Conservation (phyloP, 352 stramenopile species). For the Phytophthora pini region DNA sequence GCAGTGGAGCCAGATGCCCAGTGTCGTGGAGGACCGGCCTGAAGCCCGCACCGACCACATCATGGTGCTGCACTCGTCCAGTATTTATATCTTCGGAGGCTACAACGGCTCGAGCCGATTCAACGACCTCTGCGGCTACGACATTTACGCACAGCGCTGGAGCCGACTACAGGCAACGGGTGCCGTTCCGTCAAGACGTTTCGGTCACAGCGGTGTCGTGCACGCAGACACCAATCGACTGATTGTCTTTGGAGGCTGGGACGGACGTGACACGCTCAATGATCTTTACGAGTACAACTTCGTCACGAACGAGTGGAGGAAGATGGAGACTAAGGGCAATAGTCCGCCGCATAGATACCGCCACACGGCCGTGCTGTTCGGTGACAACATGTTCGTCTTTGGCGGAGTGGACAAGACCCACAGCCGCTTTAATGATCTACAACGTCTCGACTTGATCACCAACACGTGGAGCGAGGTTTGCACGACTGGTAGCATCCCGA, state of each 20-base stretch:
- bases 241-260: constrained; percentile 89
- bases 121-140: constrained; percentile 85
- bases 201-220: constrained; percentile 86
- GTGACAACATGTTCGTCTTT: constrained; percentile 90
- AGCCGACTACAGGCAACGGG: constrained; percentile 53
- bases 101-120: constrained; percentile 87
- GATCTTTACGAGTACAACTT: constrained; percentile 86
- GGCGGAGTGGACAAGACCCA: constrained; percentile 91
- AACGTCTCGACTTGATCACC: constrained; percentile 76
- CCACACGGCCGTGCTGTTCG: constrained; percentile 85
- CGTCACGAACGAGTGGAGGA: constrained; percentile 69
- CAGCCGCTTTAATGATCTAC: constrained; percentile 87
- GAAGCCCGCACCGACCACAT: constrained; percentile 89
- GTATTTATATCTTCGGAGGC: constrained; percentile 90
- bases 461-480: constrained; percentile 89
- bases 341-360: constrained; percentile 83
- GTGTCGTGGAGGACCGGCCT: constrained; percentile 57
- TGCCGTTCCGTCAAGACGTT: constrained; percentile 65
- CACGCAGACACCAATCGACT: constrained; percentile 70
- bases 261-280: constrained; percentile 87
- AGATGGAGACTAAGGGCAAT: constrained; percentile 58
- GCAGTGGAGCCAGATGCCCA: constrained; percentile 84
- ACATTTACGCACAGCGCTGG: constrained; percentile 67
- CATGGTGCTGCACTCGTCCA: constrained; percentile 81
- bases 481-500: constrained; percentile 81